Base-by-base conservation (phyloP, 257 asterid species). In the Nicotiana paniculata region DNA sequence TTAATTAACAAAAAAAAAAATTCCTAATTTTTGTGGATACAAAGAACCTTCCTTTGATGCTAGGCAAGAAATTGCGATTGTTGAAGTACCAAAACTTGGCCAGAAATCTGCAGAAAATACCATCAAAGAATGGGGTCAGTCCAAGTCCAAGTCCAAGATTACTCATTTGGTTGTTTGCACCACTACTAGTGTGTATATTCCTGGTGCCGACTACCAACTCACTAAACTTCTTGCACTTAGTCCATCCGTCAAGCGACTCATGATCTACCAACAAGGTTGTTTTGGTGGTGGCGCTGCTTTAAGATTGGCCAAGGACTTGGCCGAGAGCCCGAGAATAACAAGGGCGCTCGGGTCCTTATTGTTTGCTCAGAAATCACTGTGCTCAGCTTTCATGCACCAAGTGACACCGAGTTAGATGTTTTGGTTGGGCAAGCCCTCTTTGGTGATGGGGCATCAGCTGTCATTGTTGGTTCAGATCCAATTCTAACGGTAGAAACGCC, bases 231-330 rank as follows among this genome's bases (percentile, higher is more conserved):
- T 83, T 46, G 83, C 66, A 77, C 83, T 83, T 51, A 16, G 37
- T 0, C 80, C 16, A 37, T 33, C 83, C 7, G 64, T 83, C 1
- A 83, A 83, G 6, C 63, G 83, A 24, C 54, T 21, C 21, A 78
- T 83, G 86, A 67, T 83, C 80, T 83, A 83, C 64, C 83, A 77
- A 28, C 83, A 83, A 53, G 83, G 86, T 37, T 83, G 86, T 26
- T 77, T 43, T 43, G 86, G 67, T 58, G 80, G 83, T 0, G 83
- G 80, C 8, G 58, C 83, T 4, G 15, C 3, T 3, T 69, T 84
- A 4, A 66, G 84, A 17, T 43, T 84, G 9, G 84, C 86, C 4
- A 33, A 66, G 26, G 51, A 33, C 0, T 66, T 66, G 4, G 74
- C 48, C 5, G 74, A 66, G 24, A 32, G 4, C 48, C 48, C 5